Evolutionary conservation across 2,329 filamentous ascomycete genomes (phyloP).

Genomic region (Monosporascus ibericus): DNA sequence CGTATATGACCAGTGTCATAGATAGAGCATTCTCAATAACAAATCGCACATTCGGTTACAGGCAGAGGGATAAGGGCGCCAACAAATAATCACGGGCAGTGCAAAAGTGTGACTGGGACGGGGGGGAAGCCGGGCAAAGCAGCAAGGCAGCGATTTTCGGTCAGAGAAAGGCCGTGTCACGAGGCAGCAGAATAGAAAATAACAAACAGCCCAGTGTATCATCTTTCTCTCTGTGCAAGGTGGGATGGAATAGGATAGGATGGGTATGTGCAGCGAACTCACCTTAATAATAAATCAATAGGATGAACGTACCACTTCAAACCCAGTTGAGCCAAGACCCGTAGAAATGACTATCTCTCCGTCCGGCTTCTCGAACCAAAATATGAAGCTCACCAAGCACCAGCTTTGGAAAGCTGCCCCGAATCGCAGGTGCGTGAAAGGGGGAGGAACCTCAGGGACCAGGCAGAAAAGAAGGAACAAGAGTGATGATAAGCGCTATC

Average conservation of each 20-base stretch:
- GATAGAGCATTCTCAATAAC: conserved; percentile 1
- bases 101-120: neutral
- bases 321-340: no score
- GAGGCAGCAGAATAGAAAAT: neutral
- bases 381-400: no score
- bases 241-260: no score
- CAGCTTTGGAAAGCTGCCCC: no score
- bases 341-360: no score
- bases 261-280: neutral
- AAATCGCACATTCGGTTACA: conserved; percentile 8
- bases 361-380: no score
- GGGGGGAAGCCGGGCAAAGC: neutral
- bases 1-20: neutral
- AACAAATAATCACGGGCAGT: conserved; percentile 8
- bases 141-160: conserved; percentile 3
- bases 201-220: neutral
- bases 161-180: neutral
- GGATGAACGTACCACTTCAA: neutral
- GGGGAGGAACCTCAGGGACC: neutral
- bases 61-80: conserved; percentile 9
- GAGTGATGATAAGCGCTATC: conserved; percentile 7
- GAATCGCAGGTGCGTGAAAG: no score
- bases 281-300: neutral
- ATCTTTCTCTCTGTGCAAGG: neutral
- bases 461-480: neutral